Evolutionary conservation across 2,329 filamentous ascomycete genomes (phyloP).

Genomic region (Alternaria sp.): DNA sequence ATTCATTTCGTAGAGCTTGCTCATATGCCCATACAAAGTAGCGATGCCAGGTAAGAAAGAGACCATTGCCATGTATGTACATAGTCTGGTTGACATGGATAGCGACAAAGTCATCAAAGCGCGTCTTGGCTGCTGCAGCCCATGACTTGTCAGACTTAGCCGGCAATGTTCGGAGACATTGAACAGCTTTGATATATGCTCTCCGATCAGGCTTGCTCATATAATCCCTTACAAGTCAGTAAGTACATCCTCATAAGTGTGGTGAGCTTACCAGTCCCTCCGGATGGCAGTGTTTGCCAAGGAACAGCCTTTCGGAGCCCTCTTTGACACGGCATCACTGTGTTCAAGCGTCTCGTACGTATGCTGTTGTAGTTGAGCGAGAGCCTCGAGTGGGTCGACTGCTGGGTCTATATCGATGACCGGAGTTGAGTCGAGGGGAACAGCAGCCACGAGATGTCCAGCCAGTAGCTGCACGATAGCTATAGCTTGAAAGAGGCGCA

Average conservation of each 20-base stretch:
- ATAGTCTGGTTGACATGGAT: constrained; percentile 11
- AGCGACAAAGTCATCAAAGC: constrained; percentile 13
- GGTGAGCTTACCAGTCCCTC: background rate
- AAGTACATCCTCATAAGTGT: background rate
- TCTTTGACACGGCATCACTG: background rate
- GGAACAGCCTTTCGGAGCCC: background rate
- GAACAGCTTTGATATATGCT: constrained; percentile 5
- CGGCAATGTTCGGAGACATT: constrained; percentile 9
- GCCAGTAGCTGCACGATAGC: constrained; percentile 4
- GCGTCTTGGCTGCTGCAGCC: constrained; percentile 11
- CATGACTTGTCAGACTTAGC: constrained; percentile 6
- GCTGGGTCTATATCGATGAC: constrained; percentile 7
- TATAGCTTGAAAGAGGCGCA: constrained; percentile 1
- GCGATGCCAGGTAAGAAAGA: constrained; percentile 11
- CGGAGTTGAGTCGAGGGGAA: background rate
- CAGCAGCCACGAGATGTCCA: background rate
- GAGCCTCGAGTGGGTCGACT: constrained; percentile 4
- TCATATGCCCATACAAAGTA: constrained; percentile 12
- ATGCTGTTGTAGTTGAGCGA: constrained; percentile 8
- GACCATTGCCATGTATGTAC: constrained; percentile 5
- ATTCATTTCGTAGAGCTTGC: constrained; percentile 11
- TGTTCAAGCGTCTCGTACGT: constrained; percentile 5
- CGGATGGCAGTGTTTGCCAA: constrained; percentile 4
- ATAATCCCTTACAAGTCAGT: constrained; percentile 8
- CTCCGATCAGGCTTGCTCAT: constrained; percentile 2